phyloP scores from a whole-genome alignment of 1,284 basidiomycete species.

The Calocybe gambosa region DNA sequence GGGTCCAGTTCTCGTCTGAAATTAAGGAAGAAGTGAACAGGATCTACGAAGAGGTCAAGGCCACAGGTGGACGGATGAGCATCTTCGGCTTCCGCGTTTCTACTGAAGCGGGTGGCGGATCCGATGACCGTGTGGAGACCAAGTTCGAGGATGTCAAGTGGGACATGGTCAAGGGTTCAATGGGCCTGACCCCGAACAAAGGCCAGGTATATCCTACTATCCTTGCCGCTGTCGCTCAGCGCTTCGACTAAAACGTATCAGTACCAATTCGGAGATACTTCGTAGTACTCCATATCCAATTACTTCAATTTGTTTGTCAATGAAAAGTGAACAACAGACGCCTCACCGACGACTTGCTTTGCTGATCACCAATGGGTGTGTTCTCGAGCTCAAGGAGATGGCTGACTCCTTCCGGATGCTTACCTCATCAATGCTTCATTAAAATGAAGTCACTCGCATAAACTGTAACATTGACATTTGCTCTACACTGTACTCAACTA shows the following conservation, averaged over 20 bases:
- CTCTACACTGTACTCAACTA: too few relatives aligned
- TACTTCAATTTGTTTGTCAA: too few relatives aligned
- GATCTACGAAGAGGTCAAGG: conserved; percentile 1
- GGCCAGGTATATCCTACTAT: background rate
- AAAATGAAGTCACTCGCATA: too few relatives aligned
- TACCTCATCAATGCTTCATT: too few relatives aligned
- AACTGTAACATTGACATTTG: too few relatives aligned
- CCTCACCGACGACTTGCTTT: too few relatives aligned
- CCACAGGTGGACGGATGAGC: background rate
- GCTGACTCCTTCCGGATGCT: too few relatives aligned
- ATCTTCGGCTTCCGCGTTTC: conserved; percentile 1
- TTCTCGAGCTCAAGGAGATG: too few relatives aligned
- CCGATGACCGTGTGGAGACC: background rate
- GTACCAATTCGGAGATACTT: too few relatives aligned
- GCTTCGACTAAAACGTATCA: background rate
- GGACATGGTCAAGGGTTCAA: background rate
- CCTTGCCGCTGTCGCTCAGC: background rate
- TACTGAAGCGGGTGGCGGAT: background rate
- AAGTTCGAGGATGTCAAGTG: conserved; percentile 5
- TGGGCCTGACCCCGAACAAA: background rate
- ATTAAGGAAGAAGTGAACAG: background rate
- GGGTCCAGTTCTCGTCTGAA: background rate
- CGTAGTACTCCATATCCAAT: too few relatives aligned
- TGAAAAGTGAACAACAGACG: too few relatives aligned
- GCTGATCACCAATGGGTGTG: too few relatives aligned